A percentile compares a stretch with the other conserved stretches of the same genome.
Conservation (phyloP, 169 alveolate species). For the Plasmodium berghei region DNA sequence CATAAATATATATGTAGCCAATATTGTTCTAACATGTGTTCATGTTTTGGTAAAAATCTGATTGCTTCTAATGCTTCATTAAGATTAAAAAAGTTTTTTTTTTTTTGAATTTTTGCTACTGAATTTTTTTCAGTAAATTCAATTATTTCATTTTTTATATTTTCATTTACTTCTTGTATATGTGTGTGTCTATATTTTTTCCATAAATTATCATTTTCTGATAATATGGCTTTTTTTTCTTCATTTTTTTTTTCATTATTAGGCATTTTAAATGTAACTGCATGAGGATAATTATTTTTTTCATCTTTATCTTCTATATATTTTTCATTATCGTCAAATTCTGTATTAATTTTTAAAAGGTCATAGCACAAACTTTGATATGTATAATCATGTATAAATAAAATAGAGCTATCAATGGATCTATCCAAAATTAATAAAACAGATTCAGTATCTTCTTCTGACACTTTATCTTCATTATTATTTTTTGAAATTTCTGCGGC, state of each 20-base stretch:
- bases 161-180: conserved; percentile 86
- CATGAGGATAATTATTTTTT: conserved; percentile 28
- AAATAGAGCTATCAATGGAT: conserved; percentile 83
- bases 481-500: not conserved
- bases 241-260: conserved; percentile 79
- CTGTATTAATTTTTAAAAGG: conserved; percentile 75
- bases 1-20: conserved; percentile 87
- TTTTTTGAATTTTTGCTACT: conserved; percentile 71
- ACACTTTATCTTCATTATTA: too few relatives aligned
- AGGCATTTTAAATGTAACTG: conserved; percentile 75
- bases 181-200: conserved; percentile 84
- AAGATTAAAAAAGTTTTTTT: conserved; percentile 46
- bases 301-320: not conserved
- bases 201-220: conserved; percentile 87
- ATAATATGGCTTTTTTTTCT: conserved; percentile 72
- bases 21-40: conserved; percentile 84
- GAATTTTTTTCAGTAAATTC: conserved; percentile 80
- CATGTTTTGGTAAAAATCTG: conserved; percentile 84
- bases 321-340: conserved; percentile 28
- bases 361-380: conserved; percentile 90
- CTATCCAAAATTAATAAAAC: conserved; percentile 82
- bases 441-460: conserved; percentile 38
- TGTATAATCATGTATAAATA: conserved; percentile 87
- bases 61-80: conserved; percentile 82
- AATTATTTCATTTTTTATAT: conserved; percentile 83